phyloP scores from a whole-genome alignment of 2,329 filamentous ascomycete genomes.

The Fusarium globosum region DNA sequence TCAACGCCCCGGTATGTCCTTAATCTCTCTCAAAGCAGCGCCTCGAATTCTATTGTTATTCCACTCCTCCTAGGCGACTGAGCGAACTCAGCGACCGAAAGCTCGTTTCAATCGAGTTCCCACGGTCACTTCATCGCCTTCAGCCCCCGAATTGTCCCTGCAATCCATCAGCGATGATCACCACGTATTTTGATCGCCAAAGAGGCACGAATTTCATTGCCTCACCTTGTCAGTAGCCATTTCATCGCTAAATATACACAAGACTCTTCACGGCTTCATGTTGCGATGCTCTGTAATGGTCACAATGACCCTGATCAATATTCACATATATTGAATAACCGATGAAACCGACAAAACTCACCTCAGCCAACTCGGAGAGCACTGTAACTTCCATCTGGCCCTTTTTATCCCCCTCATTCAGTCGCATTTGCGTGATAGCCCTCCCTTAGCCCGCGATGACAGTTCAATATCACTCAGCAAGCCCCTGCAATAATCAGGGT shows the following conservation, averaged over 20 bases:
- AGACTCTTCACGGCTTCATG: conserved; percentile 24
- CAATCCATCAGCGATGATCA: conserved; percentile 1
- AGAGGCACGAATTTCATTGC: background rate
- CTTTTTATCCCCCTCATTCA: background rate
- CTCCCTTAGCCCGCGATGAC: conserved; percentile 27
- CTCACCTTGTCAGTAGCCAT: background rate
- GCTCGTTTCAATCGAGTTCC: conserved; percentile 26
- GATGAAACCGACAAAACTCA: background rate
- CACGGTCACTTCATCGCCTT: conserved; percentile 12
- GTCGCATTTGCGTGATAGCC: conserved; percentile 2
- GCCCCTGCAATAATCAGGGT: conserved; percentile 31
- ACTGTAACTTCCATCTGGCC: background rate
- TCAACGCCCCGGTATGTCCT: background rate
- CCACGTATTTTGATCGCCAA: background rate
- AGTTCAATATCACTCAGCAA: conserved; percentile 15
- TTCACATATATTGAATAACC: background rate
- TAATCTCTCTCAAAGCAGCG: conserved; percentile 24
- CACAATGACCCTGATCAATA: conserved; percentile 14
- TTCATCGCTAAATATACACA: conserved; percentile 7
- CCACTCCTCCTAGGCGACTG: conserved; percentile 31
- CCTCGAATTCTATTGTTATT: conserved; percentile 29
- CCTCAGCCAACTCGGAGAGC: background rate
- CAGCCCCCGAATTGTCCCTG: conserved; percentile 17
- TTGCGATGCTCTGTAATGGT: conserved; percentile 13
- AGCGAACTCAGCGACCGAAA: conserved; percentile 36